A percentile compares a stretch with the other conserved stretches of the same genome.
Evolutionary conservation across 805 yeast species (phyloP).

Genomic region (Spathaspora arborariae): DNA sequence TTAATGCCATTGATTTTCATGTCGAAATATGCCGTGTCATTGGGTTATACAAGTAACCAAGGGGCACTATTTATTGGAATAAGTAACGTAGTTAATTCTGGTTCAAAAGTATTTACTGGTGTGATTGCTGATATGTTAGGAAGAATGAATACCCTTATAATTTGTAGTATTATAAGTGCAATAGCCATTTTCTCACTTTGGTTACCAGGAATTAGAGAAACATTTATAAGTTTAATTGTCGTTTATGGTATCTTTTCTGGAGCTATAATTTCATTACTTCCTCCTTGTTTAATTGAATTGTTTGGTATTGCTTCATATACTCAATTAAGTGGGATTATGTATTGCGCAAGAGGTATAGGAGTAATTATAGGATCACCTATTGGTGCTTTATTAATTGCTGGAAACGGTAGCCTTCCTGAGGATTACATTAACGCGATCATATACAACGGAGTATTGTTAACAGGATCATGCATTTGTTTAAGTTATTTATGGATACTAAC

Average conservation of each 20-base stretch:
- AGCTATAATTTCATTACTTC: constrained; percentile 28
- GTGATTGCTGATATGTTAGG: constrained; percentile 16
- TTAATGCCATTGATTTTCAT: constrained; percentile 29
- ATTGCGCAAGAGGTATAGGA: constrained; percentile 30
- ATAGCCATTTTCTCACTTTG: constrained; percentile 16
- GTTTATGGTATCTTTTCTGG: constrained; percentile 33
- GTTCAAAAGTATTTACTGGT: constrained; percentile 16
- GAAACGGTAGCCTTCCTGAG: constrained; percentile 10
- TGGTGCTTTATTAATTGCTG: constrained; percentile 26
- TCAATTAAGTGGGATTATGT: constrained; percentile 29
- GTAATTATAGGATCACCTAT: constrained; percentile 31
- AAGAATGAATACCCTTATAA: constrained; percentile 15
- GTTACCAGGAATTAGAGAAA: constrained; percentile 16
- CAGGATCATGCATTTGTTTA: constrained; percentile 14
- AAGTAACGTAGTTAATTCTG: constrained; percentile 30
- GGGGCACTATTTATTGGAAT: constrained; percentile 34
- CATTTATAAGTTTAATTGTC: constrained; percentile 28
- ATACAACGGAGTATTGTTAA: constrained; percentile 23
- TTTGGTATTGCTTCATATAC: constrained; percentile 31
- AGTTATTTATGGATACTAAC: constrained; percentile 10
- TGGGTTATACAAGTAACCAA: constrained; percentile 23
- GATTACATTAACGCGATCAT: constrained; percentile 23
- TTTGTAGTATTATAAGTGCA: constrained; percentile 14
- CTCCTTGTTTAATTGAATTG: constrained; percentile 28
- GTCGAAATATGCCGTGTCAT: constrained; percentile 29